These are phyloP conservation scores for Aspergillus indologenus DNA, from an alignment of 495 filamentous ascomycete genomes.

Conservation along the genomic window DNA sequence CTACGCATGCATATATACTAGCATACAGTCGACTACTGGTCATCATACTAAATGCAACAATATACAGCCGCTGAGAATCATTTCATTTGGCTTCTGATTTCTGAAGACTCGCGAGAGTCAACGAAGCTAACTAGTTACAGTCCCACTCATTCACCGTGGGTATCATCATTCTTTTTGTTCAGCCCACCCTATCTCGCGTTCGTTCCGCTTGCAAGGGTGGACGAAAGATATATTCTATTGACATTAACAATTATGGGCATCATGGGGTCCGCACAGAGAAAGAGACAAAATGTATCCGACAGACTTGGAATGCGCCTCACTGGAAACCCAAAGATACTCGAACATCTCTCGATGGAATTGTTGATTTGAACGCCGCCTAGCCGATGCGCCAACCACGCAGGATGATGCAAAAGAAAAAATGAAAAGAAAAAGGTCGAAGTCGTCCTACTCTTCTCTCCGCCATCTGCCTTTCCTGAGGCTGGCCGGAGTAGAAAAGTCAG, in stretches of 20 bases:
- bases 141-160: not conserved
- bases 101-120: not conserved
- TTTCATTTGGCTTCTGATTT: not conserved
- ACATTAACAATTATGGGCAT: conserved; percentile 25
- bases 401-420: not conserved
- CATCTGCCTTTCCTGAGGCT: conserved; percentile 14
- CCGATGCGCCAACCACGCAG: conserved; percentile 16
- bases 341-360: not conserved
- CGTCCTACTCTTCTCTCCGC: not conserved
- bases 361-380: conserved; percentile 10
- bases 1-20: not conserved
- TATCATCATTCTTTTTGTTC: not conserved
- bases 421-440: conserved; percentile 3
- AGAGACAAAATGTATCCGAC: not conserved
- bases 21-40: not conserved
- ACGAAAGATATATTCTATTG: conserved; percentile 18
- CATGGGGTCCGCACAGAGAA: conserved; percentile 7
- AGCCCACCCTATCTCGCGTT: not conserved
- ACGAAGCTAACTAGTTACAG: not conserved
- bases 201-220: not conserved
- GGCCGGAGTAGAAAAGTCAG: not conserved
- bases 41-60: conserved; percentile 6
- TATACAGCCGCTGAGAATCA: conserved; percentile 2
- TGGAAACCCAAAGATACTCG: not conserved
- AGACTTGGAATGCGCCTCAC: conserved; percentile 9